These are phyloP conservation scores for Ceratocystiopsis minuta DNA, from an alignment of 2,329 filamentous ascomycete species.

Conservation along the genomic window DNA sequence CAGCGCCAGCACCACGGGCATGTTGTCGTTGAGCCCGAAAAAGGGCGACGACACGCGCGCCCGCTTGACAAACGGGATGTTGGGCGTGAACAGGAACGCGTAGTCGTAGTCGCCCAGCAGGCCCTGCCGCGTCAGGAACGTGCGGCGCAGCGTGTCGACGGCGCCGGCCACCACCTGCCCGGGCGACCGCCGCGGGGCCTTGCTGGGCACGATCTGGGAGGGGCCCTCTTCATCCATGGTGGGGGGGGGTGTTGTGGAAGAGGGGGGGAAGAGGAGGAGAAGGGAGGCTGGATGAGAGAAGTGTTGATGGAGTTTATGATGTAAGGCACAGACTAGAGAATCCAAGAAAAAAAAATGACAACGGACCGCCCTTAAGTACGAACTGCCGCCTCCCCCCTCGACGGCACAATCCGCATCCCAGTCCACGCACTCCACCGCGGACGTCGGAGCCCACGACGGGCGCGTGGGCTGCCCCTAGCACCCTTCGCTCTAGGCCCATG, in stretches of 20 bases:
- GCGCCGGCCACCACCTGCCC: constrained; percentile 11
- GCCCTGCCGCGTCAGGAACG: constrained; percentile 45
- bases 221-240: constrained; percentile 39
- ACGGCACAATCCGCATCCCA: too few species aligned
- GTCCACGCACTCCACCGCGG: too few species aligned
- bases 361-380: too few species aligned
- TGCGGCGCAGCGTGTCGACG: constrained; percentile 16
- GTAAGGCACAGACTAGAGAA: too few species aligned
- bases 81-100: constrained; percentile 66
- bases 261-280: not conserved
- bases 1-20: constrained; percentile 57
- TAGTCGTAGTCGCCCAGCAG: constrained; percentile 81
- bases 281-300: too few species aligned
- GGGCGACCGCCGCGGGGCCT: constrained; percentile 11
- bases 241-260: not conserved
- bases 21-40: constrained; percentile 64
- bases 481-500: too few species aligned
- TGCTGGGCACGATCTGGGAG: constrained; percentile 27
- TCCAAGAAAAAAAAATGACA: not conserved
- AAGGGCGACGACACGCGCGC: constrained; percentile 46
- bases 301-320: too few species aligned
- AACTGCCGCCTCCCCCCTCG: too few species aligned
- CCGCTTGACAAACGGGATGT: constrained; percentile 65
- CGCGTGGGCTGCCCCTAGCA: too few species aligned
- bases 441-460: too few species aligned